These are phyloP conservation scores for Mycena leptocephala DNA, from an alignment of 768 basidiomycete genomes.

Conservation along the genomic window DNA sequence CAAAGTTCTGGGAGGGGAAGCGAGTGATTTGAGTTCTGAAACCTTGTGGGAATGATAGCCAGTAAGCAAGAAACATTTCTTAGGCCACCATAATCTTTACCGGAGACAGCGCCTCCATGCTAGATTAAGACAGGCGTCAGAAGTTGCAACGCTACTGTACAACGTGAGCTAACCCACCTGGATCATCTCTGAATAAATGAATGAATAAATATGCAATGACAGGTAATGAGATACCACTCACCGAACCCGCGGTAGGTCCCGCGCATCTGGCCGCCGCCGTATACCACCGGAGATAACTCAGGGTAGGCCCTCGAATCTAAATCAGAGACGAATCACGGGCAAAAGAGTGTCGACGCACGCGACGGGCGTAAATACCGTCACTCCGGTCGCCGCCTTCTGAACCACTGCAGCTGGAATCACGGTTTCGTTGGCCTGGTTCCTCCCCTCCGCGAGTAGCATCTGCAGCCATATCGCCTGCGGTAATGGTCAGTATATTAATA, in stretches of 20 bases:
- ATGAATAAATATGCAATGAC: conserved; percentile 15
- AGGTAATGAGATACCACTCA: conserved; percentile 26
- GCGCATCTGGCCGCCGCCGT: conserved; percentile 43
- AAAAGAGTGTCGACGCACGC: conserved; percentile 32
- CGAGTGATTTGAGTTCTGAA: conserved; percentile 38
- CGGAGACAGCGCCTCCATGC: conserved; percentile 36
- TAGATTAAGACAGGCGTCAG: neutral
- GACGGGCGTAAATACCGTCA: conserved; percentile 36
- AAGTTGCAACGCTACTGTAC: neutral
- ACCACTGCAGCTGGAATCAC: conserved; percentile 45
- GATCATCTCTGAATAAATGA: conserved; percentile 24
- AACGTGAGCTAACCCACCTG: conserved; percentile 13
- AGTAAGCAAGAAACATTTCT: neutral
- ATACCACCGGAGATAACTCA: conserved; percentile 45
- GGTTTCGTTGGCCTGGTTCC: conserved; percentile 37
- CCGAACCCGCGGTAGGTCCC: conserved; percentile 45
- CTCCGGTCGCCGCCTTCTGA: conserved; percentile 39
- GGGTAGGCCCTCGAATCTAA: conserved; percentile 22
- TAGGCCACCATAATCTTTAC: neutral
- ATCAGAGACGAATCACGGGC: neutral
- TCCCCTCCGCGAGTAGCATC: conserved; percentile 44
- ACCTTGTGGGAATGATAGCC: conserved; percentile 27
- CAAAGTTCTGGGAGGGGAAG: conserved; percentile 38
- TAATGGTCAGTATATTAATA: neutral
- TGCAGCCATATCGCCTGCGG: conserved; percentile 49